Evolutionary conservation across 2,329 filamentous ascomycete species (phyloP), one percentile per base, ranked within the genome.

Genomic region (Paradendryphiella salina): DNA sequence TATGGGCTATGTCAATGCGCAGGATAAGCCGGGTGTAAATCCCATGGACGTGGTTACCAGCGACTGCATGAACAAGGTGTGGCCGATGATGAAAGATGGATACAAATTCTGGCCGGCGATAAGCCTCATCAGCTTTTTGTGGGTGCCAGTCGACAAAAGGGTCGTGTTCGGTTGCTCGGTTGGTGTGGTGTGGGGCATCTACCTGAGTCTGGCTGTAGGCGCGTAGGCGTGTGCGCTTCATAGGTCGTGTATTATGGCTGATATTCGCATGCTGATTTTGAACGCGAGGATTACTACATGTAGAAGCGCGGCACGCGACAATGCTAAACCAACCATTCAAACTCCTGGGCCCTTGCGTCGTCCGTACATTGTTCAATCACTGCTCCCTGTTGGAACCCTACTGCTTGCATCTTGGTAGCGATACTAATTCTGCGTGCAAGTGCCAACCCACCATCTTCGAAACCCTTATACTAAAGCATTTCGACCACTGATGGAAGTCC

Each of bases 171-270:
- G 85, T n/a, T 84, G 85, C 59, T 70, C 87, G 42, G 87, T 87
- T 14, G 88, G 89, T 4, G 79, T 93, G 18, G 80, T 77, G 11
- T 93, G 89, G 89, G 85, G 86, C 0, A 78, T 91, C 34, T 92
- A 89, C 70, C 76, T 92, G 73, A 90, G 87, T 66, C 74, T 91
- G 64, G 73, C 84, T 57, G 80, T 60, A 17, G 67, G 54, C 21
- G 63, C 56, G 32, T 68, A 52, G 54, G 10, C 26, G 32, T 18
- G 14, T 15, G 20, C 29, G n/a, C 18, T 21, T 17, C 2, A 28
- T 10, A 20, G 4, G 34, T 9, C 13, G 17, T 14, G 9, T 15
- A 20, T 17, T n/a, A 18, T n/a, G 11, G 9, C 18, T 15, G 8
- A 6, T 26, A 26, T 26, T 3, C 6, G 8, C 6, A 26, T 26